These are phyloP conservation scores for Lentinula novae-zelandiae DNA, from an alignment of 1,284 basidiomycete species.

Conservation along the genomic window DNA sequence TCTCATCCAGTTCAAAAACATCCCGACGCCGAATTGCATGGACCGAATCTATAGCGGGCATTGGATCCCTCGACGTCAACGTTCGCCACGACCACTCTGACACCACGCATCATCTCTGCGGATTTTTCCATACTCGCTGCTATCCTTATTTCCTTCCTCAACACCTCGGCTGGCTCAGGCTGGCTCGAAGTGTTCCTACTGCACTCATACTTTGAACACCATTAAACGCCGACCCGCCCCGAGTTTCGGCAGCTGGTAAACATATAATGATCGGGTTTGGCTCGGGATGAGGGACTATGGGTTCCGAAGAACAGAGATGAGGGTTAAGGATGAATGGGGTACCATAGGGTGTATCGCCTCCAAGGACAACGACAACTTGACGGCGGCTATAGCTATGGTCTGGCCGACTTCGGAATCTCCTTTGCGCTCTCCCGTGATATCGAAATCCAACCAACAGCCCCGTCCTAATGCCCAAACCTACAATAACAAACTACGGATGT, in stretches of 20 bases:
- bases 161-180: conserved; percentile 62
- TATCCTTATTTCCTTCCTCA: conserved; percentile 65
- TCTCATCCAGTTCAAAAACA: no score
- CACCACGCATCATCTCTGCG: conserved; percentile 50
- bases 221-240: conserved; percentile 58
- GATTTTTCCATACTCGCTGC: conserved; percentile 44
- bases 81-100: conserved; percentile 63
- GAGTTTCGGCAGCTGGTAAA: conserved; percentile 55
- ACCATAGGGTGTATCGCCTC: no score
- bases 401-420: no score
- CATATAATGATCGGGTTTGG: conserved; percentile 19
- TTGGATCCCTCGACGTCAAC: conserved; percentile 50
- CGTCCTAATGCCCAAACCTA: no score
- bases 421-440: no score
- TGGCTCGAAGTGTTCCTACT: conserved; percentile 60
- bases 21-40: no score
- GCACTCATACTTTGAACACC: conserved; percentile 70
- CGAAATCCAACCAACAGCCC: no score
- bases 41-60: no score
- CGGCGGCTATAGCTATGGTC: no score
- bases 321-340: conserved; percentile 20
- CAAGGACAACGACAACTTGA: no score
- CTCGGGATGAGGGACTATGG: no score
- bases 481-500: conserved; percentile 54
- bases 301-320: conserved; percentile 66